A percentile compares a stretch with the other conserved stretches of the same genome.
Evolutionary conservation across 108 stramenopile genomes (phyloP).

Genomic region (Bacterosira constricta): DNA sequence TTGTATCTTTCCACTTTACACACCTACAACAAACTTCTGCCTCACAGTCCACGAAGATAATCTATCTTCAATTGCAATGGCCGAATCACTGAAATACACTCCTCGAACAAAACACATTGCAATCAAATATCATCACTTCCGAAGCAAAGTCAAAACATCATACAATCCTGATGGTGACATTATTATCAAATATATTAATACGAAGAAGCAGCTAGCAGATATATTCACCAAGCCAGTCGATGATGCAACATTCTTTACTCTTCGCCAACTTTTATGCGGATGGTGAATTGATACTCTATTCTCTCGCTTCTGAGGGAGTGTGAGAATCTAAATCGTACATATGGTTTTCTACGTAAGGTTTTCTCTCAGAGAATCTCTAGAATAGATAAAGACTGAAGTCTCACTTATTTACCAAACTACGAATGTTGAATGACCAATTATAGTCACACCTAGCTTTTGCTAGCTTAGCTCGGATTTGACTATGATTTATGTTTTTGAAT

Average conservation of each 20-base stretch:
- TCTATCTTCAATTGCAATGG: not conserved
- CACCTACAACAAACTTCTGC: not conserved
- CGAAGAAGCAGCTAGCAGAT: constrained; percentile 38
- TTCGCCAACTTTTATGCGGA: not conserved
- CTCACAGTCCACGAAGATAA: not conserved
- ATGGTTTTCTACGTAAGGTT: too few species aligned
- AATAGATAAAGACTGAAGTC: too few species aligned
- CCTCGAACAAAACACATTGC: not conserved
- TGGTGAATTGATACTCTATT: not conserved
- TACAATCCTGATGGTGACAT: not conserved
- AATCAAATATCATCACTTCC: not conserved
- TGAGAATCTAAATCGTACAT: too few species aligned
- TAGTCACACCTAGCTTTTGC: too few species aligned
- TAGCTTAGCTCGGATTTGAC: too few species aligned
- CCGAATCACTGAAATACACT: not conserved
- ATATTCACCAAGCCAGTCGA: constrained; percentile 31
- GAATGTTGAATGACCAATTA: too few species aligned
- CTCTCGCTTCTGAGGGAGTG: not conserved
- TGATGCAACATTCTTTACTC: not conserved
- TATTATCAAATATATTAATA: constrained; percentile 8
- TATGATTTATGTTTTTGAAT: too few species aligned
- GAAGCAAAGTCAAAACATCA: not conserved
- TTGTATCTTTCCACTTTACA: not conserved
- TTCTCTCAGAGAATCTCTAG: too few species aligned
- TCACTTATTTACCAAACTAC: too few species aligned